Percentiles rank a stretch among this genome's conserved stretches.
Evolutionary conservation across 2,329 filamentous ascomycete genomes (phyloP).

Genomic region (Colletotrichum lini): DNA sequence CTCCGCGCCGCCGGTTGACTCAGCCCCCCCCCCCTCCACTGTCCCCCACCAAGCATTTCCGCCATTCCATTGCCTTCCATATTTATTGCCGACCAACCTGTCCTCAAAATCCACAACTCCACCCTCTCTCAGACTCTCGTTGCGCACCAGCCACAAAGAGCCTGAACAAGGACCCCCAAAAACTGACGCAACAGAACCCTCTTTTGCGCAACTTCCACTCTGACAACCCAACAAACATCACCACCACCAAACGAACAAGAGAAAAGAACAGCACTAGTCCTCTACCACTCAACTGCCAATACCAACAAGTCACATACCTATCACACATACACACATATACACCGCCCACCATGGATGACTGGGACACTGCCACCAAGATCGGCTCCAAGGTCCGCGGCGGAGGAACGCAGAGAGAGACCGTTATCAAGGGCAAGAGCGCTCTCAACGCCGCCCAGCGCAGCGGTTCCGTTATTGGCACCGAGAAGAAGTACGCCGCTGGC

Average conservation of each 20-base stretch:
- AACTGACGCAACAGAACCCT: constrained; percentile 35
- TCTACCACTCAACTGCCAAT: not conserved
- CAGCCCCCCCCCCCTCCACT: constrained; percentile 29
- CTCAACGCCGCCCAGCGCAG: constrained; percentile 91
- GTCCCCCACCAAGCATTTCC: constrained; percentile 33
- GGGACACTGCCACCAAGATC: constrained; percentile 93
- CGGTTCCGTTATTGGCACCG: constrained; percentile 83
- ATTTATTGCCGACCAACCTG: constrained; percentile 35
- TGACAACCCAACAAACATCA: constrained; percentile 31
- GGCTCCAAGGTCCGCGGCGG: constrained; percentile 85
- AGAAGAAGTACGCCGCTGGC: constrained; percentile 89
- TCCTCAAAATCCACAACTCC: constrained; percentile 2
- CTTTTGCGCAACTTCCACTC: constrained; percentile 11
- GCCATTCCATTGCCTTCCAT: constrained; percentile 49
- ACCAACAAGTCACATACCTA: constrained; percentile 9
- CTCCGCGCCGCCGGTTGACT: constrained; percentile 51
- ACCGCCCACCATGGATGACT: constrained; percentile 79
- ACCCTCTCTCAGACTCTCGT: constrained; percentile 10
- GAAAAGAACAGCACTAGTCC: constrained; percentile 24
- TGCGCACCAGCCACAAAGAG: constrained; percentile 24
- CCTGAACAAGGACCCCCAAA: constrained; percentile 28
- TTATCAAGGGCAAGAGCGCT: constrained; percentile 85
- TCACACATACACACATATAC: constrained; percentile 30
- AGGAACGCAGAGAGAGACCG: constrained; percentile 81
- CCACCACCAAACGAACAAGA: constrained; percentile 43